Conservation (phyloP, 2,329 filamentous ascomycete species). For the Lecanicillium sp. region DNA sequence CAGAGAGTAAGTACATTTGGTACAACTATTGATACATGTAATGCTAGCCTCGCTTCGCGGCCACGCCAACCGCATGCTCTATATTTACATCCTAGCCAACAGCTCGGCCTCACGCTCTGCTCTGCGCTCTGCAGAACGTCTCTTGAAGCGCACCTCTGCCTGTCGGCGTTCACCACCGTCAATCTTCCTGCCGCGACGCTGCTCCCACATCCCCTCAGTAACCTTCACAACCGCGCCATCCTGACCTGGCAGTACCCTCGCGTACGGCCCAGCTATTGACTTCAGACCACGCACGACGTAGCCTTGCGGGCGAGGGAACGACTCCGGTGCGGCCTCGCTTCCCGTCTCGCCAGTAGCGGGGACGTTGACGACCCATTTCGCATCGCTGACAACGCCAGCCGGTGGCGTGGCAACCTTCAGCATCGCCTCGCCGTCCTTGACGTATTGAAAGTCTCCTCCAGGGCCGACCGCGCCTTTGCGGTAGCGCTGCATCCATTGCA, state of each 20-base stretch:
- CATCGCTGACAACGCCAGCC: slow-evolving; percentile 29
- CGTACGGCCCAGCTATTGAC: slow-evolving; percentile 68
- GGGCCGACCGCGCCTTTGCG: slow-evolving; percentile 68
- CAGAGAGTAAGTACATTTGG: background rate
- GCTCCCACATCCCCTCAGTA: slow-evolving; percentile 89
- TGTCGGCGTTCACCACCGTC: slow-evolving; percentile 91
- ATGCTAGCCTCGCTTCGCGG: background rate
- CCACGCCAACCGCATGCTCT: background rate
- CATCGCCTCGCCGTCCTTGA: slow-evolving; percentile 48
- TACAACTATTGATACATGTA: slow-evolving; percentile 2
- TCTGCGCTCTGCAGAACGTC: slow-evolving; percentile 69
- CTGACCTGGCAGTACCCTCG: slow-evolving; percentile 59
- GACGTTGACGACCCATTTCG: slow-evolving; percentile 49
- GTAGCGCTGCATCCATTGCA: slow-evolving; percentile 84
- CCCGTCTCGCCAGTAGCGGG: slow-evolving; percentile 34
- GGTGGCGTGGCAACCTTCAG: slow-evolving; percentile 39
- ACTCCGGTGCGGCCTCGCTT: slow-evolving; percentile 9
- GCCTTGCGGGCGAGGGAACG: slow-evolving; percentile 23
- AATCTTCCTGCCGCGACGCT: slow-evolving; percentile 79
- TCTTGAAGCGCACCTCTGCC: slow-evolving; percentile 82
- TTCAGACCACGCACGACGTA: slow-evolving; percentile 62
- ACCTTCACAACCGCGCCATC: slow-evolving; percentile 58
- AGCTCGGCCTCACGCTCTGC: slow-evolving; percentile 47
- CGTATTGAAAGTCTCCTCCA: slow-evolving; percentile 73
- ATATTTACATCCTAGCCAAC: slow-evolving; percentile 21